A percentile compares a stretch with the other conserved stretches of the same genome.
Conservation (phyloP, 2,329 filamentous ascomycete species). For the Xenosphaeropsis pyriputrescens region DNA sequence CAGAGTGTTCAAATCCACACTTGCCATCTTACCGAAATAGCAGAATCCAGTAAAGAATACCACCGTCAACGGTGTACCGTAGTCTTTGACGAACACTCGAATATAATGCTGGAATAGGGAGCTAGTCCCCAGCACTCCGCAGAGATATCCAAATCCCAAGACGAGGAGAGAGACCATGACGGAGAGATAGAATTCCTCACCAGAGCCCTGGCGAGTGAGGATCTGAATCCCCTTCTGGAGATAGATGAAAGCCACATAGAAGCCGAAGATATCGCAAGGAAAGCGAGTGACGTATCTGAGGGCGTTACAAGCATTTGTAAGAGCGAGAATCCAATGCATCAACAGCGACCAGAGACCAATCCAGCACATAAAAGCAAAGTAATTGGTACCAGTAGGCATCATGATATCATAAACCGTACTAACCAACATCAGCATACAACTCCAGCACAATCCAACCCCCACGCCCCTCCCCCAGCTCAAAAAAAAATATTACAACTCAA, state of each 20-base stretch:
- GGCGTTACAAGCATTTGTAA: conserved; percentile 77
- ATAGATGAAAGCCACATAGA: conserved; percentile 87
- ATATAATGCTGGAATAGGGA: conserved; percentile 61
- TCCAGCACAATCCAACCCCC: conserved; percentile 2
- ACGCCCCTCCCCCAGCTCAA: neutral
- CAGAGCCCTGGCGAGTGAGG: conserved; percentile 56
- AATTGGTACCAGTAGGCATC: conserved; percentile 59
- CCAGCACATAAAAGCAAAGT: conserved; percentile 85
- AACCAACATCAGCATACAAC: neutral
- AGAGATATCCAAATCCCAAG: conserved; percentile 61
- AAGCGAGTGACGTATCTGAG: conserved; percentile 85
- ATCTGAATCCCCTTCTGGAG: conserved; percentile 85
- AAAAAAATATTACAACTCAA: neutral
- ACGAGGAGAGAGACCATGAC: conserved; percentile 65
- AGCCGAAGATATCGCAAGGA: conserved; percentile 86
- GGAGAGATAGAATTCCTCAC: conserved; percentile 59
- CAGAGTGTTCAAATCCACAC: conserved; percentile 52
- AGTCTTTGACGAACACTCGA: conserved; percentile 76
- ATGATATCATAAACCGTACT: conserved; percentile 80
- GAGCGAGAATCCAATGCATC: conserved; percentile 71
- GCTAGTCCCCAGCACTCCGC: conserved; percentile 55
- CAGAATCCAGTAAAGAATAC: conserved; percentile 87
- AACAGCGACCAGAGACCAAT: conserved; percentile 79
- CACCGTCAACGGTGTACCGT: conserved; percentile 69
- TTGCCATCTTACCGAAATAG: conserved; percentile 69